phyloP scores from a whole-genome alignment of 108 stramenopile genomes.

The Fragilaria crotonensis region DNA sequence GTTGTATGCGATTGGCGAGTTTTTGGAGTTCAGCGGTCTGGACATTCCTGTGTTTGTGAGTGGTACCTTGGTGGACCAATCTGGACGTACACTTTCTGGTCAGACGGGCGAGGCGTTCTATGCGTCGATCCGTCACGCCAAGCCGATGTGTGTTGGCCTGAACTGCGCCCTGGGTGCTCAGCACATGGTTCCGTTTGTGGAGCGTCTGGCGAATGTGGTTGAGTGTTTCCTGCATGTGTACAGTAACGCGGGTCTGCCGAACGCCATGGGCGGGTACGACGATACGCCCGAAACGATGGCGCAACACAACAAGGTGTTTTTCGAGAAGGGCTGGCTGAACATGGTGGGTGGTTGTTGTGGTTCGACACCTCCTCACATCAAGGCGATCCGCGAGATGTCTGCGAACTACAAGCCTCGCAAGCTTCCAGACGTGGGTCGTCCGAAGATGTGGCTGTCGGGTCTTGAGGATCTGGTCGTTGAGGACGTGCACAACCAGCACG shows the following conservation, averaged over 20 bases:
- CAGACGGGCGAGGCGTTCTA: slow-evolving; percentile 99
- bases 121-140: slow-evolving; percentile 95
- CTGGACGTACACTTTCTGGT: slow-evolving; percentile 95
- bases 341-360: slow-evolving; percentile 99
- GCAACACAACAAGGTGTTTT: slow-evolving; percentile 83
- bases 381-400: too few species aligned
- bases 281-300: slow-evolving; percentile 96
- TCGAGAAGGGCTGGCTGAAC: slow-evolving; percentile 91
- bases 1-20: slow-evolving; percentile 89
- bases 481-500: slow-evolving; percentile 87
- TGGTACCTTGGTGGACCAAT: slow-evolving; percentile 98
- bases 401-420: too few species aligned
- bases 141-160: slow-evolving; percentile 98
- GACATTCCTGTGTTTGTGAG: slow-evolving; percentile 96
- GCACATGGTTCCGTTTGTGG: too few species aligned
- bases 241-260: slow-evolving; percentile 97
- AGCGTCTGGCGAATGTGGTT: slow-evolving; percentile 67
- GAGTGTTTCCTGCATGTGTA: slow-evolving; percentile 98
- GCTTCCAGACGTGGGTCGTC: too few species aligned
- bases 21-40: slow-evolving; percentile 80
- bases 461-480: slow-evolving; percentile 90
- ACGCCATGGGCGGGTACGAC: slow-evolving; percentile 99
- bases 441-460: too few species aligned
- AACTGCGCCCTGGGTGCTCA: slow-evolving; percentile 99
- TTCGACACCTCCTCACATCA: too few species aligned